A percentile compares a stretch with the other conserved stretches of the same genome.
phyloP scores from a whole-genome alignment of 164 flowering plant genomes.

The Stephania cephalantha region DNA sequence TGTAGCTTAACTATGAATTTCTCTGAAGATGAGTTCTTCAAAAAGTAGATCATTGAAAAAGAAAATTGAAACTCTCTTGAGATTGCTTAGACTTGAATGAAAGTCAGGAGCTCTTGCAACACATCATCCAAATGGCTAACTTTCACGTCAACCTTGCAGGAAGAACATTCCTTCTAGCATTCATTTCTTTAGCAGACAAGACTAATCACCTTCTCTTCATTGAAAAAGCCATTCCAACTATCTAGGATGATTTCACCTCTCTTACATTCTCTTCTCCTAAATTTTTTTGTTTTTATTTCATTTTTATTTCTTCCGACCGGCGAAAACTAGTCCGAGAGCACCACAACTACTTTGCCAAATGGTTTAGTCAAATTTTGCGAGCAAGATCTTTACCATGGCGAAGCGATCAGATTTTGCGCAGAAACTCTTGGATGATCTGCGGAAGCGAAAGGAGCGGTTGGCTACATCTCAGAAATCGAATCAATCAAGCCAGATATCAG shows the following conservation, averaged over 20 bases:
- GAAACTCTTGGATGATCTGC: slow-evolving; percentile 81
- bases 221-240: slow-evolving; percentile 55
- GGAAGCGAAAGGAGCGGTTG: slow-evolving; percentile 65
- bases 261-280: neutral
- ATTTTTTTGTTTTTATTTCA: too few relatives aligned
- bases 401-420: slow-evolving; percentile 73
- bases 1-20: neutral
- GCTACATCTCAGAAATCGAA: slow-evolving; percentile 41
- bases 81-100: slow-evolving; percentile 65
- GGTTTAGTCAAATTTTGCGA: neutral
- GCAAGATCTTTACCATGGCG: slow-evolving; percentile 32
- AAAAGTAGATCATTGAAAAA: slow-evolving; percentile 25
- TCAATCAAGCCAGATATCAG: slow-evolving; percentile 16
- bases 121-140: slow-evolving; percentile 28
- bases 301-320: neutral
- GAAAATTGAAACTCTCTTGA: slow-evolving; percentile 5
- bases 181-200: slow-evolving; percentile 16
- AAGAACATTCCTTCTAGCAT: slow-evolving; percentile 7
- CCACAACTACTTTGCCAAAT: neutral
- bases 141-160: slow-evolving; percentile 49
- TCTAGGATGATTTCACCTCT: slow-evolving; percentile 8
- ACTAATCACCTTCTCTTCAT: slow-evolving; percentile 40
- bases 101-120: slow-evolving; percentile 30
- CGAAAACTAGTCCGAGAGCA: neutral
- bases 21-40: slow-evolving; percentile 14